Evolutionary conservation across 495 filamentous ascomycete species (phyloP), one percentile per base, ranked within the genome.

Genomic region (Penicillium mononematosum): DNA sequence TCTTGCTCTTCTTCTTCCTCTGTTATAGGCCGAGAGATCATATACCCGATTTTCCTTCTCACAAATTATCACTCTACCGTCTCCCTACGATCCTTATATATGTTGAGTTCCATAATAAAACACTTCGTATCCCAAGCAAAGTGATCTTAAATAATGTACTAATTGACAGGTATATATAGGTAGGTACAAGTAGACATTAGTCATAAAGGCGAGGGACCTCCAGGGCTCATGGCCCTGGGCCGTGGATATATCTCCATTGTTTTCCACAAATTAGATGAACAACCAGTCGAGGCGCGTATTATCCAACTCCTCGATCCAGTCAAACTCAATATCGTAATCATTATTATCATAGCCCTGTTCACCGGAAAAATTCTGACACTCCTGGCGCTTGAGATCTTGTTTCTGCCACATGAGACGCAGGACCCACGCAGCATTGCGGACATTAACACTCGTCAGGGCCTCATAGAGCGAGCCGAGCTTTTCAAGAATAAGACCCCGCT

Each of bases 381-480:
- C 60, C 14, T 58, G 58, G 4, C 64, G 64, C 36, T 58, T 67
- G 19, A 63, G 60, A 60, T 77, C 76, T 20, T 74, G 70, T 34
- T 76, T 77, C 56, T 72, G 69, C 76, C 76, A 79, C 76, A 79
- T 78, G 25, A 79, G 56, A 6, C 70, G 70, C 38, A 79, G 56
- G 5, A 79, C 76, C 69, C 74, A 79, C 1, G 74, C 76, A 2
- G 76, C 75, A 56, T 78, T 79, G 27, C 73, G 71, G 10, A 79
- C 71, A 56, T 79, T 79, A 31, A 78, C 70, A 56, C 74, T 78
- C 8, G 67, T 70, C 31, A 78, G 63, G 44, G 69, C 64, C 36
- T 76, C 69, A 61, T 74, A 79, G 10, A 79, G 56, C 3, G 65
- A 56, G 9, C 67, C 65, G 3, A 79, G 67, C 9, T 62, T 70